phyloP scores from a whole-genome alignment of 2,329 filamentous ascomycete genomes.

The Xylaria sp. region DNA sequence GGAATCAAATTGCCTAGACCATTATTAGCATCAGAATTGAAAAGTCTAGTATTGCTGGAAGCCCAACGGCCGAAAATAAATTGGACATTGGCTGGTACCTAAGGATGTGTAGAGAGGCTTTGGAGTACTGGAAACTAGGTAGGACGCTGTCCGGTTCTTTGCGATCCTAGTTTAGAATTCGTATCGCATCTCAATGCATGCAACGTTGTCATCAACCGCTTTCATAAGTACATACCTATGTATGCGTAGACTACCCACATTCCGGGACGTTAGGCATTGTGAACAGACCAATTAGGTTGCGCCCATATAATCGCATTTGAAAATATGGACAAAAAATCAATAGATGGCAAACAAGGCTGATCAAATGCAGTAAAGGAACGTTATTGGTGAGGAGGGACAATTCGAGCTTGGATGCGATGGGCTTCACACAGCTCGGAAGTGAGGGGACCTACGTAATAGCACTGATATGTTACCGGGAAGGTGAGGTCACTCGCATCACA shows the following conservation, averaged over 20 bases:
- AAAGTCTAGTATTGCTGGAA: background rate
- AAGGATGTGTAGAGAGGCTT: background rate
- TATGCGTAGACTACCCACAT: conserved; percentile 36
- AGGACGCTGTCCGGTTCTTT: conserved; percentile 30
- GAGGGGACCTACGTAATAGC: conserved; percentile 33
- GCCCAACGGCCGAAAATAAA: background rate
- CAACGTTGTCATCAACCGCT: conserved; percentile 39
- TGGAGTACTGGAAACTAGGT: background rate
- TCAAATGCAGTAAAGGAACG: background rate
- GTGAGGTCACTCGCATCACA: conserved; percentile 47
- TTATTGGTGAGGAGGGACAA: background rate
- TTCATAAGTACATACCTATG: conserved; percentile 32
- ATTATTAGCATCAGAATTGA: background rate
- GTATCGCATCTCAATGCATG: background rate
- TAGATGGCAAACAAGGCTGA: conserved; percentile 1
- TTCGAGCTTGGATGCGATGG: conserved; percentile 18
- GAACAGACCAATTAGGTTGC: conserved; percentile 11
- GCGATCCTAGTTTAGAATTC: conserved; percentile 36
- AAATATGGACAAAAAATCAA: background rate
- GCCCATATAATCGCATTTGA: conserved; percentile 7
- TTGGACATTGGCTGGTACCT: background rate
- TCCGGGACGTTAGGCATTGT: conserved; percentile 28
- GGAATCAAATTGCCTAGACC: background rate
- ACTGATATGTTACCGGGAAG: conserved; percentile 22
- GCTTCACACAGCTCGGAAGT: background rate